A percentile compares a stretch with the other conserved stretches of the same genome.
phyloP scores from a whole-genome alignment of 495 filamentous ascomycete species.

The Tuber melanosporum region DNA sequence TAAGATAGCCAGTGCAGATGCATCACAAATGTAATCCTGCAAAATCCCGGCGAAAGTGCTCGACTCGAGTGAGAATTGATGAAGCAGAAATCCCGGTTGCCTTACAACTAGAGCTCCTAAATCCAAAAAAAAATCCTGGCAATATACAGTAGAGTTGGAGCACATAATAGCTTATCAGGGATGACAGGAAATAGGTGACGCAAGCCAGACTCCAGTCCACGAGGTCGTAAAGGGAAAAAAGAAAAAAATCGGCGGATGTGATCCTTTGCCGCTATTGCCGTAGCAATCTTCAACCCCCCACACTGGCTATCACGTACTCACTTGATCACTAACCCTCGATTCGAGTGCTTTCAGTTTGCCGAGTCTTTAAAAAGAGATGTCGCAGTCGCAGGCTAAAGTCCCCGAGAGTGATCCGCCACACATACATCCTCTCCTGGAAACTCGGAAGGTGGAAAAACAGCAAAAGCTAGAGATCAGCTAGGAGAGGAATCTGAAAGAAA shows the following conservation, averaged over 20 bases:
- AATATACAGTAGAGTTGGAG: background rate
- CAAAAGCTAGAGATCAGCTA: constrained; percentile 17
- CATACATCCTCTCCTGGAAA: background rate
- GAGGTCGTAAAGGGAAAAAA: background rate
- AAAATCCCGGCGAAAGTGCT: background rate
- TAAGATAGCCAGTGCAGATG: background rate
- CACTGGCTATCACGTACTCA: background rate
- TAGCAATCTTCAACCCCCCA: background rate
- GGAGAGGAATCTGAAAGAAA: background rate
- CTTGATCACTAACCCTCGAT: background rate
- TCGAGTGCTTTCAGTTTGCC: background rate
- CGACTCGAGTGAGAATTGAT: background rate
- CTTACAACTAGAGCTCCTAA: background rate
- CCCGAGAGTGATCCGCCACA: background rate
- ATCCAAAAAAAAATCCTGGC: background rate
- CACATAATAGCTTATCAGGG: background rate
- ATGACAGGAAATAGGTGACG: background rate
- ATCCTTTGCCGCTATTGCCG: background rate
- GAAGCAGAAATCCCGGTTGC: background rate
- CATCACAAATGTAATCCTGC: background rate
- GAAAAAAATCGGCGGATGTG: background rate
- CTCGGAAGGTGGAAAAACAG: background rate
- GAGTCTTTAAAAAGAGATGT: background rate
- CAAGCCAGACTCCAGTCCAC: background rate
- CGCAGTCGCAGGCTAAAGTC: background rate